Evolutionary conservation across 2,329 filamentous ascomycete species (phyloP).

Genomic region (Alternaria brassicicola): DNA sequence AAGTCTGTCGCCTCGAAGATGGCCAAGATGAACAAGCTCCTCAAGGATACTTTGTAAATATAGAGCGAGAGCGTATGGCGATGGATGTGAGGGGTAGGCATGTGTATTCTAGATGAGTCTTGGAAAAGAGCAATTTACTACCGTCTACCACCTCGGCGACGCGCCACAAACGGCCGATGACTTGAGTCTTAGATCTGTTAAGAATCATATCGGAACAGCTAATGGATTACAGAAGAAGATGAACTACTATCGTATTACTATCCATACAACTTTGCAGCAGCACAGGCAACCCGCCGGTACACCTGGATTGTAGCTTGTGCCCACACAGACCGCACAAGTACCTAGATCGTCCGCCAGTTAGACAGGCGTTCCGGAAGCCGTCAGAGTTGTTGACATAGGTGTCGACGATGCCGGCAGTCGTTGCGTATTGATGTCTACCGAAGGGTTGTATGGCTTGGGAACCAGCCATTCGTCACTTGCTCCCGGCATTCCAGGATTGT

Average conservation of each 20-base stretch:
- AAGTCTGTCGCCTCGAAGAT: slow-evolving; percentile 94
- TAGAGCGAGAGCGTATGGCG: slow-evolving; percentile 21
- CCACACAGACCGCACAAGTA: background rate
- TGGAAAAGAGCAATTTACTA: slow-evolving; percentile 34
- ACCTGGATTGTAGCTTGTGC: background rate
- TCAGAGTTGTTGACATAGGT: background rate
- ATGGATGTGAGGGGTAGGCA: slow-evolving; percentile 26
- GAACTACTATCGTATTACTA: background rate
- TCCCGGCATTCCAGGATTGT: background rate
- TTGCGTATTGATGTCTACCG: background rate
- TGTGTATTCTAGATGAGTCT: slow-evolving; percentile 47
- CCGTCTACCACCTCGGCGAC: slow-evolving; percentile 6
- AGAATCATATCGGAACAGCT: background rate
- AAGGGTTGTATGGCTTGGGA: background rate
- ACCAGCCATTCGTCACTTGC: background rate
- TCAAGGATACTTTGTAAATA: slow-evolving; percentile 93
- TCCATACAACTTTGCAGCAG: background rate
- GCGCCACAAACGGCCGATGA: background rate
- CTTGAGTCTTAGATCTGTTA: background rate
- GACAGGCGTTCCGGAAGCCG: background rate
- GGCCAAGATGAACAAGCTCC: slow-evolving; percentile 98
- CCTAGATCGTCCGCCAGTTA: background rate
- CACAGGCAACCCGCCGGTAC: background rate
- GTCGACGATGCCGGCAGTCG: background rate
- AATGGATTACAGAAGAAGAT: background rate